Conservation (phyloP, 2,329 filamentous ascomycete species). For the Coniochaeta sp. region DNA sequence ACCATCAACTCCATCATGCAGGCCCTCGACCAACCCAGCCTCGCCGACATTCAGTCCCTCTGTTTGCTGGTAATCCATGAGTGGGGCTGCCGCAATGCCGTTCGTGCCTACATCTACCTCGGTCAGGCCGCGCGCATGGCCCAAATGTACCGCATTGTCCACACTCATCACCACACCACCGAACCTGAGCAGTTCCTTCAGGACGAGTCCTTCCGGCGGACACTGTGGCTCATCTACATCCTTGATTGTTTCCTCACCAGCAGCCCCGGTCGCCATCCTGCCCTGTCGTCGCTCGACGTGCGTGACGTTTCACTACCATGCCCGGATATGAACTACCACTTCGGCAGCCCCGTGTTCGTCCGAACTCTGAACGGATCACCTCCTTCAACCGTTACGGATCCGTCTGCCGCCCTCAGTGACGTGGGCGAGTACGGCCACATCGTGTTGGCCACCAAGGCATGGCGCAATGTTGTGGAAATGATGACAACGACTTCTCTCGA, state of each 20-base stretch:
- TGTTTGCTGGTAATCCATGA: conserved; percentile 57
- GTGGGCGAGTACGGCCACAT: conserved; percentile 58
- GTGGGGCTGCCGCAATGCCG: conserved; percentile 55
- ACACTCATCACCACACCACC: conserved; percentile 41
- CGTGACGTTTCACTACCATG: conserved; percentile 51
- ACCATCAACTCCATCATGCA: conserved; percentile 49
- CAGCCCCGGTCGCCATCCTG: conserved; percentile 52
- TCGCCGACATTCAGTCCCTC: conserved; percentile 54
- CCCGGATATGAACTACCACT: conserved; percentile 56
- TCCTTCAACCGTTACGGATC: conserved; percentile 30
- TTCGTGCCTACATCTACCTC: conserved; percentile 56
- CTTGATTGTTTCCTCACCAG: conserved; percentile 56
- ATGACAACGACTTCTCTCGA: conserved; percentile 45
- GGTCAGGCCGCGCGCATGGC: conserved; percentile 58
- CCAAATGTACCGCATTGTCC: conserved; percentile 56
- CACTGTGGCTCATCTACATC: conserved; percentile 56
- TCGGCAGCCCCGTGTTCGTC: conserved; percentile 52
- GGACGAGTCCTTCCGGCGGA: conserved; percentile 54
- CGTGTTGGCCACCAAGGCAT: conserved; percentile 52
- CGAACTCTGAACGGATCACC: conserved; percentile 42
- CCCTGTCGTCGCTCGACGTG: conserved; percentile 46
- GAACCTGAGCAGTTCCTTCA: conserved; percentile 54
- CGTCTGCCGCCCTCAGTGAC: conserved; percentile 34
- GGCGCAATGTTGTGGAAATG: conserved; percentile 56
- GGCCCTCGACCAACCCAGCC: conserved; percentile 50